A percentile compares a stretch with the other conserved stretches of the same genome.
phyloP scores from a whole-genome alignment of 2,329 filamentous ascomycete genomes.

The Arthrobotrys entomopaga region DNA sequence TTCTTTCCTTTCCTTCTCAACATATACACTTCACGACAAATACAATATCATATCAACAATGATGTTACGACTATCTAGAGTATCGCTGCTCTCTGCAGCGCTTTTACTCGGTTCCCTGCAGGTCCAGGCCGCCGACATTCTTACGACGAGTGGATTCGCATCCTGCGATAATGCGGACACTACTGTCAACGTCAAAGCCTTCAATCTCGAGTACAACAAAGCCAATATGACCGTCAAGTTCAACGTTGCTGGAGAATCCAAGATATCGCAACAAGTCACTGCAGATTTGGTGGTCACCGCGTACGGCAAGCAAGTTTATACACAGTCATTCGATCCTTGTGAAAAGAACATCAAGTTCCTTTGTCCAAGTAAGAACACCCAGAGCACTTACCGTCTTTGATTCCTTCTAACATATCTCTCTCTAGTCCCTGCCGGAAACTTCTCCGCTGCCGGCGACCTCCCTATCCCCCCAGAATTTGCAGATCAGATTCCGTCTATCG shows the following conservation, averaged over 20 bases:
- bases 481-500: slow-evolving; percentile 82
- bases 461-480: slow-evolving; percentile 77
- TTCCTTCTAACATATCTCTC: too few relatives aligned
- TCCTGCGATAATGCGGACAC: slow-evolving; percentile 72
- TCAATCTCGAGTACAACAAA: slow-evolving; percentile 83
- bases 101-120: slow-evolving; percentile 52
- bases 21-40: slow-evolving; percentile 34
- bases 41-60: slow-evolving; percentile 34
- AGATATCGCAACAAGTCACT: slow-evolving; percentile 79
- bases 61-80: slow-evolving; percentile 55
- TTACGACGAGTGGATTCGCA: slow-evolving; percentile 82
- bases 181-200: slow-evolving; percentile 75
- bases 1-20: slow-evolving; percentile 22
- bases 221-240: slow-evolving; percentile 78
- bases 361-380: slow-evolving; percentile 75
- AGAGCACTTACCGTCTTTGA: not conserved
- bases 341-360: slow-evolving; percentile 74
- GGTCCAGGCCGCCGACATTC: slow-evolving; percentile 73
- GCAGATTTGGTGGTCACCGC: slow-evolving; percentile 80
- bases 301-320: slow-evolving; percentile 84
- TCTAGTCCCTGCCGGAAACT: slow-evolving; percentile 76
- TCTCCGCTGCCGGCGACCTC: slow-evolving; percentile 77
- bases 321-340: slow-evolving; percentile 85
- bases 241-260: slow-evolving; percentile 81
- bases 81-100: slow-evolving; percentile 49